A percentile compares a stretch with the other conserved stretches of the same genome.
phyloP scores from a whole-genome alignment of 163 green algal genomes.

The Coccomyxa subellipsoidea region DNA sequence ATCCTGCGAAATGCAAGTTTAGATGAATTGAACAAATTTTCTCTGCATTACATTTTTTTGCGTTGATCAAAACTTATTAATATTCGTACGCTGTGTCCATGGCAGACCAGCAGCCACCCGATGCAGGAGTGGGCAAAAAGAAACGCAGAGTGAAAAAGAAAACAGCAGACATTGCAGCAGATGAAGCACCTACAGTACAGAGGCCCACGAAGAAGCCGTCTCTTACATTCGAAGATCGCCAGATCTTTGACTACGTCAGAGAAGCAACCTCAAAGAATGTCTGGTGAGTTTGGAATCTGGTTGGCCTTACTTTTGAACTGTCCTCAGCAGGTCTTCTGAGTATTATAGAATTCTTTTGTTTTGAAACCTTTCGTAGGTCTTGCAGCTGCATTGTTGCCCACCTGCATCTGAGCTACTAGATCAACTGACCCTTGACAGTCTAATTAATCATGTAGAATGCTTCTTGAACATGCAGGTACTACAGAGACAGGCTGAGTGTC shows the following conservation, averaged over 20 bases:
- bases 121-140: background rate
- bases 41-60: too few relatives aligned
- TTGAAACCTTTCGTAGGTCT: too few relatives aligned
- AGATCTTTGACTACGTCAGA: conserved; percentile 36
- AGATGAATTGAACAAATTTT: too few relatives aligned
- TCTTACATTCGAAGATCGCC: conserved; percentile 9
- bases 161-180: background rate
- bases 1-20: too few relatives aligned
- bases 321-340: too few relatives aligned
- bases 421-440: background rate
- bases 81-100: too few relatives aligned
- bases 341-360: too few relatives aligned
- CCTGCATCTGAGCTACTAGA: background rate
- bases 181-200: background rate
- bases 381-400: too few relatives aligned
- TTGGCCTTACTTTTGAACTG: too few relatives aligned
- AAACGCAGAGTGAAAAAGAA: conserved; percentile 9
- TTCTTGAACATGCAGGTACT: conserved; percentile 39
- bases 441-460: background rate
- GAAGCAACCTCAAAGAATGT: conserved; percentile 74
- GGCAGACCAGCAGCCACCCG: background rate
- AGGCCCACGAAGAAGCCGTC: background rate
- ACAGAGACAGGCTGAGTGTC: conserved; percentile 51
- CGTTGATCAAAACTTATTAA: too few relatives aligned
- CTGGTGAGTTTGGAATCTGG: conserved; percentile 66